Percentiles rank a stretch among this genome's conserved stretches.
Conservation (phyloP, 208 protist genomes). For the Trypanosoma cruzi region DNA sequence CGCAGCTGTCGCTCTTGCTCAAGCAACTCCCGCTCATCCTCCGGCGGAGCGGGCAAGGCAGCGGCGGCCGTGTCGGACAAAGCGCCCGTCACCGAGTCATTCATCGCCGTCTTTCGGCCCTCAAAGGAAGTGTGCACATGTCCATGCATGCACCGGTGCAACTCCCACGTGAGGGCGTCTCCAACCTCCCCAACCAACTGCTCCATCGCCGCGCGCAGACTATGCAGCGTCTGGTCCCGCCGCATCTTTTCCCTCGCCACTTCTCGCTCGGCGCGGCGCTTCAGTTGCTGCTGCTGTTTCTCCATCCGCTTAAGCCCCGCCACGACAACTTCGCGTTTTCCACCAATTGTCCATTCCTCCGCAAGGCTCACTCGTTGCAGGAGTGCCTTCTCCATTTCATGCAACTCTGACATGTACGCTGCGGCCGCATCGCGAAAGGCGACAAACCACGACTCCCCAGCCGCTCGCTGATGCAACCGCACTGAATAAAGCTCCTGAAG, state of each 20-base stretch:
- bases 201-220: conserved; percentile 41
- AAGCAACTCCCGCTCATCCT: conserved; percentile 9
- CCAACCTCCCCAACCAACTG: conserved; percentile 47
- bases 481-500: conserved; percentile 19
- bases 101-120: neutral
- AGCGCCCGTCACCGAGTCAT: neutral
- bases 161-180: conserved; percentile 53
- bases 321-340: conserved; percentile 33
- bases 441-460: conserved; percentile 15
- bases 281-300: conserved; percentile 20
- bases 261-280: conserved; percentile 10
- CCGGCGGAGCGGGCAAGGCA: neutral
- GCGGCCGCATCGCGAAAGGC: conserved; percentile 21
- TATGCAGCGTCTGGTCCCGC: conserved; percentile 26
- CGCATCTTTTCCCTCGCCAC: conserved; percentile 9
- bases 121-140: neutral
- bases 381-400: conserved; percentile 32
- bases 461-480: conserved; percentile 9
- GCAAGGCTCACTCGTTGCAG: conserved; percentile 31
- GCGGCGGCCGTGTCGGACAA: neutral
- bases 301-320: conserved; percentile 30
- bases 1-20: conserved; percentile 4
- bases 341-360: conserved; percentile 34
- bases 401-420: conserved; percentile 32
- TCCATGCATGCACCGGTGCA: conserved; percentile 34